Percentiles rank a stretch among this genome's conserved stretches.
phyloP scores from a whole-genome alignment of 2,329 filamentous ascomycete genomes.

The Arthrinium phaeospermum region DNA sequence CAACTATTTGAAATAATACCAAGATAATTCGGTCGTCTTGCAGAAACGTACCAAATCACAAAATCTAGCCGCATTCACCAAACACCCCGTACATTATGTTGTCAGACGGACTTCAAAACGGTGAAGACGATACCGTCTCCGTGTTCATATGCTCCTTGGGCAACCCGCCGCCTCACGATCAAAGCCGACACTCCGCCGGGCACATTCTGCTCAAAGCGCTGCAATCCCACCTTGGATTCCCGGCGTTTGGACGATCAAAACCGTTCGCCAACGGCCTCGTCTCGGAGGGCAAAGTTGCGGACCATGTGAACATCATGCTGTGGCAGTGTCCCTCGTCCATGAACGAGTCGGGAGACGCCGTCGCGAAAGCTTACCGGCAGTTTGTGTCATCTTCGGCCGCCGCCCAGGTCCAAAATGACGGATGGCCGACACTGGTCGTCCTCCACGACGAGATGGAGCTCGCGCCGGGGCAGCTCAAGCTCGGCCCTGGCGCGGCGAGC shows the following conservation, averaged over 20 bases:
- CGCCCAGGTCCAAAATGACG: neutral
- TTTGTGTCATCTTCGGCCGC: neutral
- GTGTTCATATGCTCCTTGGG: slow-evolving; percentile 24
- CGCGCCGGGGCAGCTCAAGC: slow-evolving; percentile 17
- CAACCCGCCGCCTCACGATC: slow-evolving; percentile 20
- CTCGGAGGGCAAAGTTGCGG: slow-evolving; percentile 16
- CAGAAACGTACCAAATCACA: neutral
- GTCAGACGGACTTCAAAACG: neutral
- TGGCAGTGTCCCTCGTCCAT: slow-evolving; percentile 22
- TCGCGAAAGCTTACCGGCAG: slow-evolving; percentile 22
- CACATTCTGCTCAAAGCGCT: slow-evolving; percentile 23
- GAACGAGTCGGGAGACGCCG: slow-evolving; percentile 21
- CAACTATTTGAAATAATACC: neutral
- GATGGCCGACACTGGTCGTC: slow-evolving; percentile 21
- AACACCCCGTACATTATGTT: neutral
- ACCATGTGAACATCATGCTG: slow-evolving; percentile 16
- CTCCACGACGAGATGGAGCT: slow-evolving; percentile 25
- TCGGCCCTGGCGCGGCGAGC: slow-evolving; percentile 19
- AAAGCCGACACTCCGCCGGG: slow-evolving; percentile 22
- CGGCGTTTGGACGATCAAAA: slow-evolving; percentile 18
- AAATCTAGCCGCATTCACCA: neutral
- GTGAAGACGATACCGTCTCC: neutral
- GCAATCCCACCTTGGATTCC: slow-evolving; percentile 20
- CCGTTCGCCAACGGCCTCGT: slow-evolving; percentile 16
- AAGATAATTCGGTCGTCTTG: neutral